A percentile compares a stretch with the other conserved stretches of the same genome.
Conservation (phyloP, 2,329 filamentous ascomycete genomes). For the Ophiocordyceps camponoti-saundersi region DNA sequence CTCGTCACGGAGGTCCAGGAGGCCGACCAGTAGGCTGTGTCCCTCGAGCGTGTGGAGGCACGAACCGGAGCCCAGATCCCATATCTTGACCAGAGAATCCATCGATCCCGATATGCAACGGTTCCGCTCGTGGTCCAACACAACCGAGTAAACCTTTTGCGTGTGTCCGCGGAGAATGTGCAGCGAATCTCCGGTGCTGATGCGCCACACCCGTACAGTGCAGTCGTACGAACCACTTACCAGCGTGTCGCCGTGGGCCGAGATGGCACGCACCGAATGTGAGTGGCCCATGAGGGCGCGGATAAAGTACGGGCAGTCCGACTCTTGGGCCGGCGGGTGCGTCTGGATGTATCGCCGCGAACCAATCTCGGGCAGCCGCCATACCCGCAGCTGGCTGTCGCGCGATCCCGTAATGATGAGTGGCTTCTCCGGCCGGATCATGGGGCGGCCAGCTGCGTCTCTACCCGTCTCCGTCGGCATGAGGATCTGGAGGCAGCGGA, state of each 20-base stretch:
- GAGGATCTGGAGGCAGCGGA: conserved; percentile 86
- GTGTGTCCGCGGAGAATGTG: conserved; percentile 75
- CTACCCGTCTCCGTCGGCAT: conserved; percentile 68
- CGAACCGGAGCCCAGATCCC: conserved; percentile 76
- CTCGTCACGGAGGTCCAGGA: conserved; percentile 78
- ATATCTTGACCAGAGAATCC: conserved; percentile 96
- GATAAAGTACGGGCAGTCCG: conserved; percentile 89
- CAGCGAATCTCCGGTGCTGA: conserved; percentile 79
- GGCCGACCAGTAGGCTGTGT: conserved; percentile 77
- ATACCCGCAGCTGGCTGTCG: conserved; percentile 85
- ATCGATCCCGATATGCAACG: conserved; percentile 96
- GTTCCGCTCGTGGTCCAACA: conserved; percentile 78
- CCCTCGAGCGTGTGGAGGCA: conserved; percentile 85
- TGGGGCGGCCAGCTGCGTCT: conserved; percentile 50
- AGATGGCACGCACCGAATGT: conserved; percentile 91
- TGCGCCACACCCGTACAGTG: conserved; percentile 90
- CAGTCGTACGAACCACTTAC: conserved; percentile 95
- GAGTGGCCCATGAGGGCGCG: conserved; percentile 72
- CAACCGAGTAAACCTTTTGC: conserved; percentile 93
- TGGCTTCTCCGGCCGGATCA: conserved; percentile 87
- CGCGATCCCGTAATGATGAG: conserved; percentile 94
- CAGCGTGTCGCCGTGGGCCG: conserved; percentile 86
- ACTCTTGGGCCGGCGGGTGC: conserved; percentile 52
- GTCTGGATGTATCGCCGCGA: conserved; percentile 67
- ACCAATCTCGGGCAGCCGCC: conserved; percentile 72